These are phyloP conservation scores for Musa troglodytarum DNA, from an alignment of 176 grass and related monocot species.

Conservation along the genomic window DNA sequence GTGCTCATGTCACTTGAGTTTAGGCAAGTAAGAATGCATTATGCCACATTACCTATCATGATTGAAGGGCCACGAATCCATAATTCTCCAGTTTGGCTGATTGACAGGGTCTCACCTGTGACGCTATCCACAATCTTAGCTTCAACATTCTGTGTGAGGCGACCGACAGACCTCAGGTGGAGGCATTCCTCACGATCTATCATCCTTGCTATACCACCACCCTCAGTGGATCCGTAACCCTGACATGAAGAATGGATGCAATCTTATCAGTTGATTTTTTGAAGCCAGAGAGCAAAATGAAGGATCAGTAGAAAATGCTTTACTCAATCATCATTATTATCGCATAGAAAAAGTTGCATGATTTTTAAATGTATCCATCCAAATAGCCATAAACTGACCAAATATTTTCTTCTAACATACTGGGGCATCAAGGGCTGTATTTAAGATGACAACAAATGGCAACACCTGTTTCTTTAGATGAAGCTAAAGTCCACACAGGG, in stretches of 20 bases:
- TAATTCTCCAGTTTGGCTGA: constrained; percentile 26
- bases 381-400: too few relatives aligned
- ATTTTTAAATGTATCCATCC: too few relatives aligned
- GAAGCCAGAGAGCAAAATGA: background rate
- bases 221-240: constrained; percentile 63
- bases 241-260: background rate
- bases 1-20: too few relatives aligned
- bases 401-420: too few relatives aligned
- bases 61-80: constrained; percentile 23
- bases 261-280: background rate
- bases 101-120: constrained; percentile 30
- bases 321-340: too few relatives aligned
- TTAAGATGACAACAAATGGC: too few relatives aligned
- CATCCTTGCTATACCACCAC: constrained; percentile 47
- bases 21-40: too few relatives aligned
- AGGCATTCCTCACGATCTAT: constrained; percentile 40
- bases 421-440: too few relatives aligned
- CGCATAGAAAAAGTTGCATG: too few relatives aligned
- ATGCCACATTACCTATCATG: constrained; percentile 23
- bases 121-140: constrained; percentile 44
- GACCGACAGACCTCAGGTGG: constrained; percentile 39
- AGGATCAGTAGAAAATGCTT: background rate
- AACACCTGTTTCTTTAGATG: too few relatives aligned
- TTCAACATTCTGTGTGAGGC: constrained; percentile 28
- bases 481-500: too few relatives aligned